These are phyloP conservation scores for Agarophyton chilense DNA, from an alignment of 23 red algal species.

Conservation along the genomic window DNA sequence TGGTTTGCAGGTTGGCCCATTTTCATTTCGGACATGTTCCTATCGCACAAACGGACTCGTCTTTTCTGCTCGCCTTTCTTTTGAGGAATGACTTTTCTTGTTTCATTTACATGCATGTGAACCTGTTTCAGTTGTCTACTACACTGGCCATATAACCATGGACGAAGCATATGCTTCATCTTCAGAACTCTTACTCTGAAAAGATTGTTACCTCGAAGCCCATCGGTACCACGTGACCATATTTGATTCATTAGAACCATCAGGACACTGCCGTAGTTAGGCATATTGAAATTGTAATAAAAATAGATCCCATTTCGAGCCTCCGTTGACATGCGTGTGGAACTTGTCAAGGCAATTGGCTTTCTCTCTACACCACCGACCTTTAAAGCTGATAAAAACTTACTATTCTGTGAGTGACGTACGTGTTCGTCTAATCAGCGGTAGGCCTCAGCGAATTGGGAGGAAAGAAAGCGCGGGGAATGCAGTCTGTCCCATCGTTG, in stretches of 20 bases:
- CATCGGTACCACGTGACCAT: constrained; percentile 3
- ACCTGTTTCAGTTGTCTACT: background rate
- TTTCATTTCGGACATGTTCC: background rate
- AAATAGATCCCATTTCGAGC: background rate
- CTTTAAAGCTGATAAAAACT: constrained; percentile 2
- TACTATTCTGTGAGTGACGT: constrained; percentile 3
- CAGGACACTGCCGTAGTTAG: constrained; percentile 2
- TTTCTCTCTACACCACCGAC: background rate
- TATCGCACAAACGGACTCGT: too few species aligned
- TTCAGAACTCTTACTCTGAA: background rate
- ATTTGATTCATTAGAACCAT: constrained; percentile 33
- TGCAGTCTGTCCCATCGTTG: background rate
- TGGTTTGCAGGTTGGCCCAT: background rate
- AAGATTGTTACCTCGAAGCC: constrained; percentile 9
- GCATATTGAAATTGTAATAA: constrained; percentile 2
- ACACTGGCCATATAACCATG: background rate
- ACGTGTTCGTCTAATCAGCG: background rate
- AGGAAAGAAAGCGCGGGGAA: background rate
- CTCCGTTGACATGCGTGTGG: background rate
- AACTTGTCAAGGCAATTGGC: background rate
- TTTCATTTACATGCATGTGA: constrained; percentile 25
- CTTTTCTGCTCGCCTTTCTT: constrained; percentile 13
- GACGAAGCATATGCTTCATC: constrained; percentile 4
- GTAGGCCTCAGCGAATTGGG: constrained; percentile 26
- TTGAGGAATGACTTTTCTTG: constrained; percentile 5